A percentile compares a stretch with the other conserved stretches of the same genome.
Conservation (phyloP, 208 protist genomes). For the Wallacemonas rigidus region DNA sequence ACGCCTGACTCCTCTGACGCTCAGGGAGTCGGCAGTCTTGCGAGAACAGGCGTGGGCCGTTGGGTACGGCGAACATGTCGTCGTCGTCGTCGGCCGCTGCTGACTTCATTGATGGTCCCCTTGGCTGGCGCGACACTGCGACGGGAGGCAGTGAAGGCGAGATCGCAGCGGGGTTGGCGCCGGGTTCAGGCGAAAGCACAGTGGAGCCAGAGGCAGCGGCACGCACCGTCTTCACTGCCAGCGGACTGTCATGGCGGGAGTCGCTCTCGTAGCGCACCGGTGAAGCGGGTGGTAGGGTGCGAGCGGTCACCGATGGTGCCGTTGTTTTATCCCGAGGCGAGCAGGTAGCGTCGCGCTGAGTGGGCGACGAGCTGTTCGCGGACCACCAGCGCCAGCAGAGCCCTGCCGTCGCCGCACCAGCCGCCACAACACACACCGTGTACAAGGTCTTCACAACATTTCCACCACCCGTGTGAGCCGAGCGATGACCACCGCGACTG, state of each 20-base stretch:
- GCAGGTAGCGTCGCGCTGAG: neutral
- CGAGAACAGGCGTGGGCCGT: constrained; percentile 39
- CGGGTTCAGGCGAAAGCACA: too few relatives aligned
- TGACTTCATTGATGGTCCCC: neutral
- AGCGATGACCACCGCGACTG: neutral
- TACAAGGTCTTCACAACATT: neutral
- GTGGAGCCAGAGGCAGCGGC: too few relatives aligned
- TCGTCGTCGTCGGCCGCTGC: constrained; percentile 37
- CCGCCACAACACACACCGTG: neutral
- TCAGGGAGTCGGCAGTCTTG: constrained; percentile 19
- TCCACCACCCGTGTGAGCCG: neutral
- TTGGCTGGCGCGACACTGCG: neutral
- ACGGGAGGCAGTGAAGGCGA: neutral
- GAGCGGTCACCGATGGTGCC: too few relatives aligned
- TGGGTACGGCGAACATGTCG: constrained; percentile 46
- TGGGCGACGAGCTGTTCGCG: neutral
- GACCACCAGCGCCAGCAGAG: constrained; percentile 4
- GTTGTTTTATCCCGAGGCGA: neutral
- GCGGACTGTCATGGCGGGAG: neutral
- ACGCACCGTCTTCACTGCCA: neutral
- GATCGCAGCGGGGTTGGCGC: neutral
- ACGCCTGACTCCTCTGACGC: neutral
- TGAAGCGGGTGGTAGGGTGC: too few relatives aligned
- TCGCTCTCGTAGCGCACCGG: too few relatives aligned
- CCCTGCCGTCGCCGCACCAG: constrained; percentile 3